Conservation (phyloP, 108 stramenopile genomes). For the Craspedostauros australis region DNA sequence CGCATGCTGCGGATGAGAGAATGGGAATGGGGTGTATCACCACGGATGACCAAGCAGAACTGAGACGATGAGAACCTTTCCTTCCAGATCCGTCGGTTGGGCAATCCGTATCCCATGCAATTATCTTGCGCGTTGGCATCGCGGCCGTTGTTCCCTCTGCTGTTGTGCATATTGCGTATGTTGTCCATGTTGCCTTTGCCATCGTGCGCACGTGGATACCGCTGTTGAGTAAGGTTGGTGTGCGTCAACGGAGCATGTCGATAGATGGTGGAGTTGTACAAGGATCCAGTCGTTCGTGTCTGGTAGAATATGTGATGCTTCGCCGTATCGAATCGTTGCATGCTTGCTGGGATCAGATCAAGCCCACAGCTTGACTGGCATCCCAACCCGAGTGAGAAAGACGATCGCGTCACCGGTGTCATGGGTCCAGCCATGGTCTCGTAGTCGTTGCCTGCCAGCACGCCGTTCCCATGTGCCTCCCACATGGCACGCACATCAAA, state of each 20-base stretch:
- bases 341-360: neutral
- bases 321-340: constrained; percentile 11
- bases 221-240: no score
- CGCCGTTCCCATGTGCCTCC: no score
- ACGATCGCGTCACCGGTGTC: neutral
- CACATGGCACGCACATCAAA: no score
- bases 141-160: no score
- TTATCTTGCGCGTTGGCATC: no score
- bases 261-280: constrained; percentile 27
- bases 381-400: neutral
- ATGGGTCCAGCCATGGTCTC: neutral
- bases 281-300: constrained; percentile 7
- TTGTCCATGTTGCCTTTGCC: neutral
- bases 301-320: constrained; percentile 15
- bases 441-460: neutral
- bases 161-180: neutral
- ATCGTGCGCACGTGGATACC: no score
- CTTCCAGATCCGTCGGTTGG: constrained; percentile 24
- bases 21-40: constrained; percentile 23
- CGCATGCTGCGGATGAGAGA: constrained; percentile 17
- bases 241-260: constrained; percentile 19
- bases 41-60: constrained; percentile 38
- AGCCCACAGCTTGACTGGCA: neutral
- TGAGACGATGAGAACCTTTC: constrained; percentile 15
- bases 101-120: no score